phyloP scores from a whole-genome alignment of 2,329 filamentous ascomycete genomes.

The Colletotrichum sp. region DNA sequence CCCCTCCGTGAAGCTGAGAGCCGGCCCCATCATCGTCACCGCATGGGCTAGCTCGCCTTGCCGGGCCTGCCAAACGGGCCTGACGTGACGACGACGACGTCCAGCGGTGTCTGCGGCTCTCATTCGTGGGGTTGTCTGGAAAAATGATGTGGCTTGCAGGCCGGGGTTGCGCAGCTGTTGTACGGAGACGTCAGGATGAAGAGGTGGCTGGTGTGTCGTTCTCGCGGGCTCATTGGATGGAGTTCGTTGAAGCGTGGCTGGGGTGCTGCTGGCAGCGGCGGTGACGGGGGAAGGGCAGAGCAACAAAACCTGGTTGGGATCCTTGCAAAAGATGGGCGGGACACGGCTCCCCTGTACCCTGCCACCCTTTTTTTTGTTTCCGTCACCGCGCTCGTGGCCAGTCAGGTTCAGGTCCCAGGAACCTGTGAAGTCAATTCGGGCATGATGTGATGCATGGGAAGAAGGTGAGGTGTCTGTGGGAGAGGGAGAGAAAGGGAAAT shows the following conservation, averaged over 20 bases:
- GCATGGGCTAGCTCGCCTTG: background rate
- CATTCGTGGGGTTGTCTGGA: background rate
- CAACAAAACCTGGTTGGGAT: background rate
- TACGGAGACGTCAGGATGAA: background rate
- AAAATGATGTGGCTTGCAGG: background rate
- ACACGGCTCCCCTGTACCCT: background rate
- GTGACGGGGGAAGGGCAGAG: background rate
- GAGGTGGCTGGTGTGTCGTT: background rate
- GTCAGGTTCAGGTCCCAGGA: background rate
- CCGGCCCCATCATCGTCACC: background rate
- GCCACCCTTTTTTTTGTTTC: slow-evolving; percentile 2
- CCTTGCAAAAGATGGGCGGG: background rate
- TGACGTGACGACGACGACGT: background rate
- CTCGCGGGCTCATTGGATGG: background rate
- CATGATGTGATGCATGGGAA: background rate
- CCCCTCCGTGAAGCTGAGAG: background rate
- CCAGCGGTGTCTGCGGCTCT: background rate
- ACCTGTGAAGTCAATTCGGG: background rate
- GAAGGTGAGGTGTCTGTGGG: background rate
- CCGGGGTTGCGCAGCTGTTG: background rate
- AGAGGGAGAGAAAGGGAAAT: background rate
- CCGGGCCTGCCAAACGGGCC: background rate
- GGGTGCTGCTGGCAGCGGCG: slow-evolving; percentile 3
- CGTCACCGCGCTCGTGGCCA: background rate
- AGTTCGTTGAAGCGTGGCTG: background rate